phyloP scores from a whole-genome alignment of 305 asterid genomes.

The Vinca major region DNA sequence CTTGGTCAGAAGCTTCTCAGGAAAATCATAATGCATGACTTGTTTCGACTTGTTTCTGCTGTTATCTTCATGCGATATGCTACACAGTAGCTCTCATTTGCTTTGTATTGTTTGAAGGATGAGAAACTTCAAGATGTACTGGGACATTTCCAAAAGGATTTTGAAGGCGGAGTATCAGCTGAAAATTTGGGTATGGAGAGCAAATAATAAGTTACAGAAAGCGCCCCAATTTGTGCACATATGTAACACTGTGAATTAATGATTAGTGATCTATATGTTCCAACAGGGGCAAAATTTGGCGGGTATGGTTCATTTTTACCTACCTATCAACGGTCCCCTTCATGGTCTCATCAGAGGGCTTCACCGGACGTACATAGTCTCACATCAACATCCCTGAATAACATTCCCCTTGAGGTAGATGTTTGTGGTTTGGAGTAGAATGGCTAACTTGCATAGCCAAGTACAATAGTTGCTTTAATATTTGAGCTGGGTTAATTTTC shows the following conservation, averaged over 20 bases:
- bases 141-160: slow-evolving; percentile 97
- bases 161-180: slow-evolving; percentile 95
- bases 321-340: slow-evolving; percentile 74
- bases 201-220: slow-evolving; percentile 13
- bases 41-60: slow-evolving; percentile 1
- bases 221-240: not conserved
- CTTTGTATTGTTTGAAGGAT: slow-evolving; percentile 45
- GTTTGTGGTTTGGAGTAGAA: slow-evolving; percentile 16
- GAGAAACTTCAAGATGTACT: slow-evolving; percentile 78
- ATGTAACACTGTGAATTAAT: slow-evolving; percentile 19
- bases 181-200: slow-evolving; percentile 87
- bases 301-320: slow-evolving; percentile 97
- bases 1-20: not conserved
- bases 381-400: slow-evolving; percentile 44
- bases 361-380: slow-evolving; percentile 39
- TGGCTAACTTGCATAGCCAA: slow-evolving; percentile 8
- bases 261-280: slow-evolving; percentile 26
- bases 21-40: not conserved
- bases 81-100: slow-evolving; percentile 13
- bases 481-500: slow-evolving; percentile 18
- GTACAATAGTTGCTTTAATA: slow-evolving; percentile 23
- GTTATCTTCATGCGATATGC: slow-evolving; percentile 1
- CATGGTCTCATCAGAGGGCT: slow-evolving; percentile 51
- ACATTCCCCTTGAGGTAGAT: slow-evolving; percentile 52
- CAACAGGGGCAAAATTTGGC: slow-evolving; percentile 84